These are phyloP conservation scores for Ascoidea rubescens DNA, from an alignment of 805 yeast genomes.

Conservation along the genomic window DNA sequence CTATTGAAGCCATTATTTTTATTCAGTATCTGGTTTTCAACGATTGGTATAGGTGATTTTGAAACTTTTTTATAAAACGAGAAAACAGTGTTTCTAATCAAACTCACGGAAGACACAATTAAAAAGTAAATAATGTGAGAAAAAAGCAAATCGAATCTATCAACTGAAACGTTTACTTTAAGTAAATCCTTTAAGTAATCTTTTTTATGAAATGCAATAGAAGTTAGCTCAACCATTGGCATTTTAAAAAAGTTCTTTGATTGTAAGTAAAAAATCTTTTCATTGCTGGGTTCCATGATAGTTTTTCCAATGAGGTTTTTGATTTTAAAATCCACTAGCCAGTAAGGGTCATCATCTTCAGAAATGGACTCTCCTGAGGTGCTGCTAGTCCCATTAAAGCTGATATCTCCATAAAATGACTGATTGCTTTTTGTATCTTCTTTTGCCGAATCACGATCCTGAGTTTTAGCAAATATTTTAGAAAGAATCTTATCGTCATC, in stretches of 20 bases:
- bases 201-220: neutral
- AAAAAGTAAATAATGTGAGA: slow-evolving; percentile 32
- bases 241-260: neutral
- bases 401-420: neutral
- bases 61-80: slow-evolving; percentile 11
- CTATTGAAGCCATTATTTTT: slow-evolving; percentile 9
- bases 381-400: neutral
- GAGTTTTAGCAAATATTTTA: neutral
- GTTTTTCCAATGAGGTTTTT: neutral
- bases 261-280: neutral
- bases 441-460: neutral
- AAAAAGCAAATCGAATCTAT: slow-evolving; percentile 19
- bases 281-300: neutral
- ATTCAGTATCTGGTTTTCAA: slow-evolving; percentile 3
- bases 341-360: neutral
- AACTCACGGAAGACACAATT: slow-evolving; percentile 27
- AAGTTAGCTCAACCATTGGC: neutral
- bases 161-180: slow-evolving; percentile 14
- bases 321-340: neutral
- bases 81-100: slow-evolving; percentile 27
- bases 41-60: neutral
- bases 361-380: neutral
- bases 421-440: neutral
- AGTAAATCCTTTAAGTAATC: neutral
- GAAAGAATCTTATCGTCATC: neutral